Percentiles rank a stretch among this genome's conserved stretches.
Conservation (phyloP, 257 asterid species). For the Mitragyna speciosa region DNA sequence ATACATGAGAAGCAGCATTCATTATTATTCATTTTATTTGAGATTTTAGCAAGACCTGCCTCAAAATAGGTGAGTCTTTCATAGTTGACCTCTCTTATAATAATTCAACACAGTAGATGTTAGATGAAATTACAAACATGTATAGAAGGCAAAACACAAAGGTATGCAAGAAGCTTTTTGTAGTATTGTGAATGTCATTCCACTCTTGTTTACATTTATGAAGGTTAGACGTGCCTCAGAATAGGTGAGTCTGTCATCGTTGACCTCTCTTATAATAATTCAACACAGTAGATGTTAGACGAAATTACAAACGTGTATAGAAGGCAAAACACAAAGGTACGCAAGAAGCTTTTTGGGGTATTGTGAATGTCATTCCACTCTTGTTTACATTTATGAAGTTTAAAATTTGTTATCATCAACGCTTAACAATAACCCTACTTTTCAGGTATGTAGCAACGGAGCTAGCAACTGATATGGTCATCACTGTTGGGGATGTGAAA, state of each 20-base stretch:
- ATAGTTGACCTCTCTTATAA: no score
- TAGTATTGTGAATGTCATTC: no score
- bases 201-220: no score
- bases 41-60: no score
- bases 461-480: slow-evolving; percentile 41
- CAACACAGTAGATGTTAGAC: no score
- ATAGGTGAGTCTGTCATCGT: background rate
- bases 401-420: background rate
- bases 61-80: background rate
- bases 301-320: background rate
- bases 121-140: background rate
- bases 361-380: background rate
- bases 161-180: no score
- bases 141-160: background rate
- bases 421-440: slow-evolving; percentile 5
- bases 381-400: background rate
- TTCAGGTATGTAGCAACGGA: slow-evolving; percentile 55
- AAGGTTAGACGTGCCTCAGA: no score
- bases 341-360: background rate
- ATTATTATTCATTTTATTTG: background rate
- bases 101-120: no score
- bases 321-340: background rate
- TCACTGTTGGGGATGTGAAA: slow-evolving; percentile 46
- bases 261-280: no score
- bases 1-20: background rate